Evolutionary conservation across 495 filamentous ascomycete species (phyloP).

Genomic region (Tuber melanosporum): DNA sequence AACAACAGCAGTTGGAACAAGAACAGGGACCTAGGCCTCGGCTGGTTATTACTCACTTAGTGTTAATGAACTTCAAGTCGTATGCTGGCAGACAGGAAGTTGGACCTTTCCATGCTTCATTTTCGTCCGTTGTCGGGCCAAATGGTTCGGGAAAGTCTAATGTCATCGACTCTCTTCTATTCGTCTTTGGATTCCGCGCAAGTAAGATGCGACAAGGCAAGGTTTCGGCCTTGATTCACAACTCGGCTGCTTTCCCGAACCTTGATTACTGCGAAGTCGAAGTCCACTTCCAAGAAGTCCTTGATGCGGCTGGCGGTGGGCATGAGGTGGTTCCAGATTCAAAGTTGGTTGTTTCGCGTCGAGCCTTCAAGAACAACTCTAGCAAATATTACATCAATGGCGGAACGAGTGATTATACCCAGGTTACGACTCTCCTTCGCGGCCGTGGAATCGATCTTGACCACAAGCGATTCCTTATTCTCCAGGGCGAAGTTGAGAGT

Average conservation of each 20-base stretch:
- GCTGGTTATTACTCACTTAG: constrained; percentile 82
- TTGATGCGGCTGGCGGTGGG: constrained; percentile 69
- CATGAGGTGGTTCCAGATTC: constrained; percentile 72
- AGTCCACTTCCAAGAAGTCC: constrained; percentile 90
- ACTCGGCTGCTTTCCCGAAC: constrained; percentile 78
- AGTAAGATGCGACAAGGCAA: constrained; percentile 99
- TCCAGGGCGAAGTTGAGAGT: constrained; percentile 96
- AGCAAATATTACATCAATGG: constrained; percentile 97
- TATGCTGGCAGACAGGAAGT: constrained; percentile 94
- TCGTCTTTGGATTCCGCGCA: constrained; percentile 95
- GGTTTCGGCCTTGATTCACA: constrained; percentile 94
- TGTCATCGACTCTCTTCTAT: constrained; percentile 94
- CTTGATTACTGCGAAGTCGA: constrained; percentile 88
- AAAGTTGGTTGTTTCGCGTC: constrained; percentile 76
- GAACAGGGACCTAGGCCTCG: constrained; percentile 72
- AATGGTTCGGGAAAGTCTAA: constrained; percentile 99
- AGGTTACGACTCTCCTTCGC: constrained; percentile 79
- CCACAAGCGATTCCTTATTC: constrained; percentile 94
- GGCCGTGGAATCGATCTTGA: constrained; percentile 89
- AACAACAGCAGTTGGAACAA: constrained; percentile 51
- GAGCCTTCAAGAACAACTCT: constrained; percentile 93
- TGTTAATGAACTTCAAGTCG: constrained; percentile 95
- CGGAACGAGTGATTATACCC: constrained; percentile 79
- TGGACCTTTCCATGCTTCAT: constrained; percentile 92
- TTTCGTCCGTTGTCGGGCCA: constrained; percentile 96